Percentiles rank a stretch among this genome's conserved stretches.
Conservation (phyloP, 495 filamentous ascomycete genomes). For the Chaetomium tenue region DNA sequence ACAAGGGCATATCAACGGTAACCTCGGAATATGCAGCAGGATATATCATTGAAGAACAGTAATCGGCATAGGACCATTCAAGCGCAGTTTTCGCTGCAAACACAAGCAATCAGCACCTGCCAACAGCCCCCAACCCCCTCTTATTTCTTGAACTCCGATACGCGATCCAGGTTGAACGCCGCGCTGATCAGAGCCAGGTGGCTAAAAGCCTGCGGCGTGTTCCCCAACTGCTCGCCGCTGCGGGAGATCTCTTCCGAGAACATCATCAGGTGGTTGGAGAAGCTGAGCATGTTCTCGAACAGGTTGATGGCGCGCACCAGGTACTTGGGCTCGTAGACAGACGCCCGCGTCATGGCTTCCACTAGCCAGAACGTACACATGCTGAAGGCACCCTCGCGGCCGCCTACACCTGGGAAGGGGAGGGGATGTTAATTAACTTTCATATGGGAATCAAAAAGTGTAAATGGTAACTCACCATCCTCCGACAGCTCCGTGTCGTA, state of each 20-base stretch:
- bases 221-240: slow-evolving; percentile 67
- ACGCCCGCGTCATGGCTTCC: slow-evolving; percentile 68
- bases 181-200: slow-evolving; percentile 70
- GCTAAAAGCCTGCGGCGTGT: slow-evolving; percentile 72
- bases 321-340: slow-evolving; percentile 63
- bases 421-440: neutral
- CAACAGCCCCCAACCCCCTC: neutral
- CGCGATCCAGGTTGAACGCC: slow-evolving; percentile 66
- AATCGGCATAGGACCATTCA: neutral
- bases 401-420: slow-evolving; percentile 57
- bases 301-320: slow-evolving; percentile 60
- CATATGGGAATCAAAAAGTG: neutral
- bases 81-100: neutral
- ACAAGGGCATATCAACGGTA: too few relatives aligned
- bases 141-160: slow-evolving; percentile 34
- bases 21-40: neutral
- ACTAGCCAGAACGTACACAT: slow-evolving; percentile 81
- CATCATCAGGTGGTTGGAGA: slow-evolving; percentile 70
- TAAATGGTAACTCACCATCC: slow-evolving; percentile 53
- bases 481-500: slow-evolving; percentile 64
- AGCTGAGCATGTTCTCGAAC: slow-evolving; percentile 72
- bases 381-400: slow-evolving; percentile 70
- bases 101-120: neutral
- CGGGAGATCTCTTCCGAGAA: slow-evolving; percentile 73
- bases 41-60: neutral